Evolutionary conservation across 306 rosid genomes (phyloP), one percentile per base, ranked within the genome.

Genomic region (Vigna hirtella): DNA sequence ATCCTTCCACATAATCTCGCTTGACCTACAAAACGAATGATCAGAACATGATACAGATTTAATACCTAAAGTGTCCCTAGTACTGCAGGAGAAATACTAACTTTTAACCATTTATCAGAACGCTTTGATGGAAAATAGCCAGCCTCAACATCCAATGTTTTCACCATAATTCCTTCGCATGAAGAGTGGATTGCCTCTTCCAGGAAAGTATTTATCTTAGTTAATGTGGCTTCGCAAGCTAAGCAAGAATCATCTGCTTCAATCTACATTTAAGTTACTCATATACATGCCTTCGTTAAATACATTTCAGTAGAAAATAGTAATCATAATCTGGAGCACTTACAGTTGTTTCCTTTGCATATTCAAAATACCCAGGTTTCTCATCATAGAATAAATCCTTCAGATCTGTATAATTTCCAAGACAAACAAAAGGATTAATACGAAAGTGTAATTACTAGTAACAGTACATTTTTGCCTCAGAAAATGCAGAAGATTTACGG

Each of bases 161-260:
- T 94, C 47, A 94, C 89, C 94, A 94, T 90, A 82, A 94, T 86
- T 79, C 98, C 98, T 94, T 94, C 98, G 84, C 98, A 89, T 18
- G 94, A 89, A 59, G 96, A 87, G 43, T 43, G 80, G 70, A 91
- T 79, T 49, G 98, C 93, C 76, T 83, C 85, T 87, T 90, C 90
- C 56, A 91, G 75, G 80, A 94, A 94, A 67, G 83, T 79, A 82
- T 80, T 91, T 71, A 88, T 81, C 85, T 82, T 91, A 34, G 72
- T 65, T 64, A 85, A 81, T 2, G 93, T 87, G 57, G 86, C 84
- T 81, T 94, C 94, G 77, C 81, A 80, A 42, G 86, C 85, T 83
- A 79, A 76, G 78, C 88, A 88, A 81, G 96, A 85, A 81, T 88
- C 90, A 70, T 87, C 96, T 73, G 90, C 91, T 84, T 94, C 97